A percentile compares a stretch with the other conserved stretches of the same genome.
Conservation (phyloP, 169 alveolate genomes). For the Plasmodium knowlesi region DNA sequence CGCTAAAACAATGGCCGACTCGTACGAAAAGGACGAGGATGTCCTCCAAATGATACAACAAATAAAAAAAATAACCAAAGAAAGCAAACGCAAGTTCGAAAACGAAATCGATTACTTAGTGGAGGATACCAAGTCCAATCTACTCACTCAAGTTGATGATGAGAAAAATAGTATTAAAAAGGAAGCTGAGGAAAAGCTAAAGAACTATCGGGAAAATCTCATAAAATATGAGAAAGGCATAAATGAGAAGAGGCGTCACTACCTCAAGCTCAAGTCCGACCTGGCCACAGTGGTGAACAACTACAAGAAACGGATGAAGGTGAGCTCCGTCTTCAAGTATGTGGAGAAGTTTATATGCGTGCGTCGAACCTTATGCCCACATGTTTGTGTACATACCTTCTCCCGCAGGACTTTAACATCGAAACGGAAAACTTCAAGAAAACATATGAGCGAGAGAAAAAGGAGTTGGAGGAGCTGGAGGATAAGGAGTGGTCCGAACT, state of each 20-base stretch:
- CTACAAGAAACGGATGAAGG: constrained; percentile 59
- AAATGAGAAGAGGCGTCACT: constrained; percentile 36
- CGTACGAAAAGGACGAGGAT: constrained; percentile 60
- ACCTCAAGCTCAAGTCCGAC: constrained; percentile 45
- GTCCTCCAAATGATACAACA: constrained; percentile 73
- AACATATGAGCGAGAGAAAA: constrained; percentile 42
- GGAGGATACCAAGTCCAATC: constrained; percentile 35
- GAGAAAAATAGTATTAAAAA: constrained; percentile 39
- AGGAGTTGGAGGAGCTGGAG: constrained; percentile 53
- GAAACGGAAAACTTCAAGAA: constrained; percentile 44
- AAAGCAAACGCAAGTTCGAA: constrained; percentile 53
- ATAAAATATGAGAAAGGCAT: constrained; percentile 51
- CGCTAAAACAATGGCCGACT: constrained; percentile 25
- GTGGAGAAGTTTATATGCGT: background rate
- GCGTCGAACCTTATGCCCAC: background rate
- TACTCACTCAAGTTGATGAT: constrained; percentile 30
- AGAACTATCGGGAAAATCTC: constrained; percentile 14
- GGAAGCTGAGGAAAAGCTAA: constrained; percentile 38
- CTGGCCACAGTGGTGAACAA: constrained; percentile 38
- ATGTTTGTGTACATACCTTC: background rate
- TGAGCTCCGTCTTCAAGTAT: background rate
- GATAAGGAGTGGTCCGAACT: constrained; percentile 60
- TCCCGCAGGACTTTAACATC: constrained; percentile 28
- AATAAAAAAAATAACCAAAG: constrained; percentile 57
- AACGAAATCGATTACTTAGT: constrained; percentile 49